Evolutionary conservation across 257 asterid genomes (phyloP).

Genomic region (Apocynum venetum): DNA sequence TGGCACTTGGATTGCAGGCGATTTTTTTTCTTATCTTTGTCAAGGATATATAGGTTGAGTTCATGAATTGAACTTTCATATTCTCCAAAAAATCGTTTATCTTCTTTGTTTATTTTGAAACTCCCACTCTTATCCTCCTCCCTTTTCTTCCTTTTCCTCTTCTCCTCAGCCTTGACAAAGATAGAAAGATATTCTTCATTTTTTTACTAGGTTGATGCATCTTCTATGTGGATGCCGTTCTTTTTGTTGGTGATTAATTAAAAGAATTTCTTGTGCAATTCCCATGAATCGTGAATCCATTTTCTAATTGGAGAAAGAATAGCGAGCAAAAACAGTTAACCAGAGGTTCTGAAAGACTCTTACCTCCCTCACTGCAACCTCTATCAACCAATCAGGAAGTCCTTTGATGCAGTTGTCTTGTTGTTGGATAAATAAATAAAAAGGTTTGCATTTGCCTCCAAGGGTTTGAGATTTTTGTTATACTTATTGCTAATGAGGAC

Average conservation of each 20-base stretch:
- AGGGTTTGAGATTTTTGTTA: not conserved
- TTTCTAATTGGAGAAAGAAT: not conserved
- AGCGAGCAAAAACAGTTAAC: not conserved
- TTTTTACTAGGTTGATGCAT: no score
- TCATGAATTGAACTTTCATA: not conserved
- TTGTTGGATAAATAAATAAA: no score
- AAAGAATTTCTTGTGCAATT: not conserved
- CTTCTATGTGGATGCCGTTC: not conserved
- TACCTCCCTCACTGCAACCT: not conserved
- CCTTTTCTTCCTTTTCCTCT: not conserved
- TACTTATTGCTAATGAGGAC: not conserved
- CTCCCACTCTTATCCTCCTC: not conserved
- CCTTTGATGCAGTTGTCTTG: not conserved
- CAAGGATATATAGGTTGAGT: not conserved
- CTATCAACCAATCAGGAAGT: no score
- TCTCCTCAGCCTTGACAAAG: not conserved
- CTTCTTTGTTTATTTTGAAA: not conserved
- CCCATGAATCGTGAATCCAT: not conserved
- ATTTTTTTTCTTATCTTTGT: not conserved
- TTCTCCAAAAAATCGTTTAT: not conserved
- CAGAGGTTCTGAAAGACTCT: not conserved
- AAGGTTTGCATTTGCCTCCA: not conserved
- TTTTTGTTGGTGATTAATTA: not conserved
- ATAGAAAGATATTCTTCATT: no score
- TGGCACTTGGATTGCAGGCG: not conserved